phyloP scores from a whole-genome alignment of 108 stramenopile species.

The Cyclostephanos invisitatus region DNA sequence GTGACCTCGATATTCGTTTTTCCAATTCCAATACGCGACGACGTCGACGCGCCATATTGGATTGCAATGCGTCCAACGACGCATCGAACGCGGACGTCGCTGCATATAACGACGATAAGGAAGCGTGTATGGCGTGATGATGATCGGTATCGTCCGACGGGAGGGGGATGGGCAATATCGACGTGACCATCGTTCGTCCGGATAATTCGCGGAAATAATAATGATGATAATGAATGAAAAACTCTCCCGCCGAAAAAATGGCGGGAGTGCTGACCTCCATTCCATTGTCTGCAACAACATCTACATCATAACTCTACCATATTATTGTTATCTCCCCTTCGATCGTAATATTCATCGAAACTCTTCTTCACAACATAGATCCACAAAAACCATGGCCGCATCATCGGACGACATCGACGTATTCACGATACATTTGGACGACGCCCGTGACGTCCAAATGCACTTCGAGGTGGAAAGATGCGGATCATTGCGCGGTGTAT shows the following conservation, averaged over 20 bases:
- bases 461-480: conserved; percentile 22
- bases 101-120: conserved; percentile 41
- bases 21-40: conserved; percentile 21
- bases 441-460: conserved; percentile 20
- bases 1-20: conserved; percentile 20
- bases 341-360: too few relatives aligned
- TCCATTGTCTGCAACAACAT: too few relatives aligned
- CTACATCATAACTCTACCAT: too few relatives aligned
- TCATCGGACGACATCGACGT: neutral
- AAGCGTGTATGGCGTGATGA: conserved; percentile 30
- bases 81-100: conserved; percentile 48
- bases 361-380: too few relatives aligned
- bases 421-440: conserved; percentile 24
- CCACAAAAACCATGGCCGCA: conserved; percentile 6
- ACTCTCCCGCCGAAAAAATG: too few relatives aligned
- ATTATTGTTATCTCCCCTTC: too few relatives aligned
- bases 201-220: too few relatives aligned
- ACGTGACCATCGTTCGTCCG: neutral
- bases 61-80: conserved; percentile 30
- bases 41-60: conserved; percentile 10
- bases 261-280: too few relatives aligned
- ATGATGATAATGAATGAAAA: too few relatives aligned
- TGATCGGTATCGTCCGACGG: conserved; percentile 50
- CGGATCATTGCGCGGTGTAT: conserved; percentile 8
- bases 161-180: conserved; percentile 39